phyloP scores from a whole-genome alignment of 306 rosid genomes.

The Quercus berberidifolia region DNA sequence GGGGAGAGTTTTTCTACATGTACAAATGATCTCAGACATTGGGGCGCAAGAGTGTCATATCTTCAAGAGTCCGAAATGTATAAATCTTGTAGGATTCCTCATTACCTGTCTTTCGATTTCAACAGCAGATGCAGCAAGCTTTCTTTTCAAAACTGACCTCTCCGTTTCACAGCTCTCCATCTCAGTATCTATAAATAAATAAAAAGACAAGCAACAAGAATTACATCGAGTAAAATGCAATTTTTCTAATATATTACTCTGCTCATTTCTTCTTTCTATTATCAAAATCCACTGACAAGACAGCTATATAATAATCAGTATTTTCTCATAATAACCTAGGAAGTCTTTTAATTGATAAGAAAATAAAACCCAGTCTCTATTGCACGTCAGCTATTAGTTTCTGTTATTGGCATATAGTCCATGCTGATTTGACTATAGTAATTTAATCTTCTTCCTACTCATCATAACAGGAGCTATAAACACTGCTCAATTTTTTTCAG shows the following conservation, averaged over 20 bases:
- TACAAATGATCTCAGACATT: neutral
- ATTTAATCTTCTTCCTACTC: neutral
- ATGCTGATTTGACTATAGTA: neutral
- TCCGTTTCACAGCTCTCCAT: conserved; percentile 68
- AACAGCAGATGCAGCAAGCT: conserved; percentile 65
- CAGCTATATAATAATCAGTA: too few relatives aligned
- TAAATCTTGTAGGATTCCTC: neutral
- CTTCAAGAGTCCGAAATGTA: neutral
- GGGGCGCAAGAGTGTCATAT: neutral
- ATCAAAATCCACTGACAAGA: neutral
- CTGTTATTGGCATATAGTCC: neutral
- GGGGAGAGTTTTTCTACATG: neutral
- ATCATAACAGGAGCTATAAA: neutral
- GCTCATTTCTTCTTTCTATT: neutral
- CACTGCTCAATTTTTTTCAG: neutral
- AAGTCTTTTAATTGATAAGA: neutral
- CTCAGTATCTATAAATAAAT: conserved; percentile 55
- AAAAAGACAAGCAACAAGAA: conserved; percentile 10
- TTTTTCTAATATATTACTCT: neutral
- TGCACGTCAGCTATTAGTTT: neutral
- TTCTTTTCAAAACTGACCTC: conserved; percentile 60
- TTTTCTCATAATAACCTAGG: neutral
- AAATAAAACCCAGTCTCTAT: neutral
- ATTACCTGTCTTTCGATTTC: conserved; percentile 85
- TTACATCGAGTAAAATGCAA: neutral